These are phyloP conservation scores for Cladosporium sp. DNA, from an alignment of 2,329 filamentous ascomycete species.

Conservation along the genomic window DNA sequence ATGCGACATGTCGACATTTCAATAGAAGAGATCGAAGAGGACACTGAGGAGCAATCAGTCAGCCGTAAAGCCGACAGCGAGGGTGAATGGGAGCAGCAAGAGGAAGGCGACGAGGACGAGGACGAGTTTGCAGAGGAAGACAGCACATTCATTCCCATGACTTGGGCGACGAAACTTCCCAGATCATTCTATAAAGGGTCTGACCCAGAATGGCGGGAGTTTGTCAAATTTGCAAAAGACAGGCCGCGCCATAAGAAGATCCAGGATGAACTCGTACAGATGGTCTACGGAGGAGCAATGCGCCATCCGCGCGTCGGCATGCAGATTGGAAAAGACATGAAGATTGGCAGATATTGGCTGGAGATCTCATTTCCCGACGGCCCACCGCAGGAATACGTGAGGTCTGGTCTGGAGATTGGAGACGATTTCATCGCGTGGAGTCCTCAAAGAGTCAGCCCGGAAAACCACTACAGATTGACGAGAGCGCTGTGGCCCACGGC, in stretches of 20 bases:
- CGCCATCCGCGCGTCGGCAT: conserved; percentile 29
- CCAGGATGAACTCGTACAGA: conserved; percentile 35
- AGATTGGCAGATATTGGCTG: conserved; percentile 42
- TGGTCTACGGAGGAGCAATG: conserved; percentile 29
- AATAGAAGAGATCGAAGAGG: conserved; percentile 26
- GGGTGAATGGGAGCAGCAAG: conserved; percentile 26
- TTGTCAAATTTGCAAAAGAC: conserved; percentile 42
- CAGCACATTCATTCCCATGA: conserved; percentile 46
- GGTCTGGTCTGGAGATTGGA: conserved; percentile 40
- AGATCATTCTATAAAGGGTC: conserved; percentile 43
- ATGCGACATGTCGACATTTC: conserved; percentile 24
- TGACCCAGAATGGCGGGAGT: conserved; percentile 53
- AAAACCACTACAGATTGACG: conserved; percentile 37
- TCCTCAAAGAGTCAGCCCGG: conserved; percentile 34
- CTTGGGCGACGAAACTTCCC: conserved; percentile 39
- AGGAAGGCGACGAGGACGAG: conserved; percentile 30
- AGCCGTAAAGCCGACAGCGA: conserved; percentile 14
- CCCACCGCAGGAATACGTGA: conserved; percentile 46
- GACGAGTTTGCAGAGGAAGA: conserved; percentile 32
- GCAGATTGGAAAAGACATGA: conserved; percentile 36
- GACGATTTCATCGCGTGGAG: conserved; percentile 38
- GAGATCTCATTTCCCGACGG: conserved; percentile 46
- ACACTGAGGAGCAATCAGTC: conserved; percentile 16
- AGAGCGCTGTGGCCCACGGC: conserved; percentile 36
- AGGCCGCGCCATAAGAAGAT: conserved; percentile 35